Base-by-base conservation (phyloP, 768 basidiomycete species). In the Pulveroboletus sp. region DNA sequence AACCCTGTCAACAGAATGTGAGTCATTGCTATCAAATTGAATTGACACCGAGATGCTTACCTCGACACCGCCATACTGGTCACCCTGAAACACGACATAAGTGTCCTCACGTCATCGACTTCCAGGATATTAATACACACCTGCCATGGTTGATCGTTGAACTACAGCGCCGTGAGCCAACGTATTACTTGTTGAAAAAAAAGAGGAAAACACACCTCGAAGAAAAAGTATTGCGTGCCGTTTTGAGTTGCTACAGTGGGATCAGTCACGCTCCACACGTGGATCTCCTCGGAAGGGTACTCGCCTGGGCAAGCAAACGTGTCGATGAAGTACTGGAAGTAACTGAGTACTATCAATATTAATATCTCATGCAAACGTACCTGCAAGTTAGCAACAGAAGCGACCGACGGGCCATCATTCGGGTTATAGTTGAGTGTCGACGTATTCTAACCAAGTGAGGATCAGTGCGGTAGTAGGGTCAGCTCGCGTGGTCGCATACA, bases 171-270 rank as follows among this genome's bases (percentile, higher is more conserved):
- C 9, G 21, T 55, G 47, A 53, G 35, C 3, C 17, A n/a, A 30
- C 4, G 37, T 53, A 39, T 17, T 40, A 28, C 8, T 28, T 28
- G 5, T 28, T 27, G 4, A 26, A 56, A 46, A 51, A 17, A 27
- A 35, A 26, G 37, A 46, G 31, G n/a, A 21, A 43, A 43, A 55
- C 66, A 7, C 15, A 80, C 80, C 75, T 88, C 88, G 52, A 92
- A 91, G 74, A 80, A 94, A 78, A 93, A 96, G 71, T 95, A 95
- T 14, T 80, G 73, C 1, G 89, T 93, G 11, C 79, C 79, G 54
- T 93, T 93, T 15, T 66, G 53, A 65, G 93, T 96, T 0, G 94
- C 88, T 63, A 45, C 15, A 15, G 33, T 10, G 15, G 15, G n/a
- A 39, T 68, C 38, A 56, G 50, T 49, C 21, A 8, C 14, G 8